These are phyloP conservation scores for Populus simonii DNA, from an alignment of 345 rosid species.

Conservation along the genomic window DNA sequence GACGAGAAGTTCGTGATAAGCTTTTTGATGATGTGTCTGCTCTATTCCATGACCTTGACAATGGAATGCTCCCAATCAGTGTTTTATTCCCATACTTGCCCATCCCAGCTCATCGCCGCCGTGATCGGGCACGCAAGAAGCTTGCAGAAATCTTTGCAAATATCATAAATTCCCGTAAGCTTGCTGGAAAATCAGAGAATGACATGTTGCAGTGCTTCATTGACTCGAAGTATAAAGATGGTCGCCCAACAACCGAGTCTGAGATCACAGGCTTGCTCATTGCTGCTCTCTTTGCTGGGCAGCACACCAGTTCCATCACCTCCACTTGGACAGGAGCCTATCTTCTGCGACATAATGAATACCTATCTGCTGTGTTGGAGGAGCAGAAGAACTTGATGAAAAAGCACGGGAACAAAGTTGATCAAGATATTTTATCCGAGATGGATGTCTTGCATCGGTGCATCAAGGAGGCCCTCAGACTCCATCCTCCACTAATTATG, in stretches of 20 bases:
- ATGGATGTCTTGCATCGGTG: conserved; percentile 88
- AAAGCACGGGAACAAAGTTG: conserved; percentile 79
- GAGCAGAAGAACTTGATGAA: conserved; percentile 72
- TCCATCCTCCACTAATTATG: conserved; percentile 94
- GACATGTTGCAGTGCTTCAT: conserved; percentile 98
- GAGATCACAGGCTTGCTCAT: conserved; percentile 94
- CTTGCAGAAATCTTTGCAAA: conserved; percentile 67
- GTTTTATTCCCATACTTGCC: conserved; percentile 91
- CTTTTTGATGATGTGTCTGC: conserved; percentile 92
- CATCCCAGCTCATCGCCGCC: conserved; percentile 90
- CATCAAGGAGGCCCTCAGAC: conserved; percentile 95
- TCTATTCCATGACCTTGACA: conserved; percentile 92
- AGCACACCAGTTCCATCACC: conserved; percentile 98
- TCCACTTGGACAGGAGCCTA: conserved; percentile 98
- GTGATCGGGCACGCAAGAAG: conserved; percentile 82
- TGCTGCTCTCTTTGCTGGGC: conserved; percentile 97
- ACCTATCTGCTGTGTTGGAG: conserved; percentile 54
- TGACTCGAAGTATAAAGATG: conserved; percentile 88
- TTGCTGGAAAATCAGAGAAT: conserved; percentile 62
- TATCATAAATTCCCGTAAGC: conserved; percentile 77
- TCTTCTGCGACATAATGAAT: conserved; percentile 60
- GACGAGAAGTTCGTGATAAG: conserved; percentile 89
- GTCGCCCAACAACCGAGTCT: conserved; percentile 77
- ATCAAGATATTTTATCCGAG: conserved; percentile 85
- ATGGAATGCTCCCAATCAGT: conserved; percentile 95